Conservation (phyloP, 345 rosid genomes). For the Arabidopsis thaliana region DNA sequence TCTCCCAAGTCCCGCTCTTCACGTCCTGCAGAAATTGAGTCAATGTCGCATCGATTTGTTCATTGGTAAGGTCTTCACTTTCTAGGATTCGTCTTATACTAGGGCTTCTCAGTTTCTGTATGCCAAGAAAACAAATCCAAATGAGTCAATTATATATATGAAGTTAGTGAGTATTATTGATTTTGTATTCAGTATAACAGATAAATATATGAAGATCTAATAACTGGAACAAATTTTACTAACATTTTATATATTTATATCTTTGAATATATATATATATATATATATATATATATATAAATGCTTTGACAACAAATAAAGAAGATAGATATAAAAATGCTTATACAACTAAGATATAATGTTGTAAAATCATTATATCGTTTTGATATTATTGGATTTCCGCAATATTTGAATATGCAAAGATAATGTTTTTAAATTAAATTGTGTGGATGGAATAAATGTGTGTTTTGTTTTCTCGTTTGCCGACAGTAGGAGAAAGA, state of each 20-base stretch:
- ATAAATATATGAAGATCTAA: background rate
- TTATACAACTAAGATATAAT: background rate
- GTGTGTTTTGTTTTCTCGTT: too few species aligned
- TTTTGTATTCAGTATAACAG: background rate
- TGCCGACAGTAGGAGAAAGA: background rate
- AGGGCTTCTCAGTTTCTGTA: constrained; percentile 78
- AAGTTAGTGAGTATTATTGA: background rate
- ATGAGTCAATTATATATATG: background rate
- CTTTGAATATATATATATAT: too few species aligned
- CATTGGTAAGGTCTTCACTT: constrained; percentile 49
- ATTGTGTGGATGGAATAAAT: background rate
- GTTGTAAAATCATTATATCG: background rate
- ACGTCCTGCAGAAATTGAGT: constrained; percentile 57
- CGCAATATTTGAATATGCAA: background rate
- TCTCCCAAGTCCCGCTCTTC: constrained; percentile 66
- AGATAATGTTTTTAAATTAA: background rate
- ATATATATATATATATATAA: too few species aligned
- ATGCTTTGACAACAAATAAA: too few species aligned
- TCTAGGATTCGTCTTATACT: constrained; percentile 49
- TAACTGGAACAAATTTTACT: background rate
- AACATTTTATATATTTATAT: background rate
- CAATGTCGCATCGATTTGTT: constrained; percentile 57
- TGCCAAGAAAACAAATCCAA: background rate
- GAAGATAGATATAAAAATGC: background rate
- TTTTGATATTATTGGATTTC: background rate